Evolutionary conservation across 2,329 filamentous ascomycete species (phyloP), one percentile per base, ranked within the genome.

Genomic region (Exserohilum rostratum): DNA sequence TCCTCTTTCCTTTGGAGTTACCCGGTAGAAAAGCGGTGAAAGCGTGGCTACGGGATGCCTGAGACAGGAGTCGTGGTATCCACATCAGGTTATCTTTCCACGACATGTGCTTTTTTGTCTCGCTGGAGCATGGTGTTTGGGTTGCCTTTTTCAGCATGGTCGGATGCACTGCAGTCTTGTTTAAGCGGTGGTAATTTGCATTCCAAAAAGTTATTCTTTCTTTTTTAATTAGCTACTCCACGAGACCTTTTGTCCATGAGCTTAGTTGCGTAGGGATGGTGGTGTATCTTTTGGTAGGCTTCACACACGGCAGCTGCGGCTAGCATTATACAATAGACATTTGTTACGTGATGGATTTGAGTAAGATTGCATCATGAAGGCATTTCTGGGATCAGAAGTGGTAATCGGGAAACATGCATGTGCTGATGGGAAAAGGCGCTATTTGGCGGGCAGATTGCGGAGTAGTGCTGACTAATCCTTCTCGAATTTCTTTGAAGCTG

Each of bases 101-200:
- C 20, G 39, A 50, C 31, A 48, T 34, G 37, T 55, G 40, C 48
- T 35, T 45, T 29, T 39, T 44, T 13, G 33, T 30, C 4, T 25
- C 22, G 22, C 22, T 45, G 35, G 42, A 71, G 69, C 69, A 69
- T 67, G 70, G 71, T 69, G 70, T 74, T 72, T 67, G 58, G 66
- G 62, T 59, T 61, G 54, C 52, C 43, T 63, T 59, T 56, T 62
- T 43, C 56, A 64, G 66, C 66, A 70, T 70, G 63, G 58, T 59
- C 50, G 64, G 48, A 40, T 58, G 58, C 57, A 65, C 62, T 54
- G 56, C 43, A 43, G 48, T 54, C 50, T 59, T 58, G 47, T 51
- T 54, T 44, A 49, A 31, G 49, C 50, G 51, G 58, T 39, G 53
- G 52, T 42, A 53, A 55, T 55, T 35, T 59, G 62, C 60, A 57